Percentiles rank a stretch among this genome's conserved stretches.
Evolutionary conservation across 108 stramenopile species (phyloP).

Genomic region (Schizochytrium sp.): DNA sequence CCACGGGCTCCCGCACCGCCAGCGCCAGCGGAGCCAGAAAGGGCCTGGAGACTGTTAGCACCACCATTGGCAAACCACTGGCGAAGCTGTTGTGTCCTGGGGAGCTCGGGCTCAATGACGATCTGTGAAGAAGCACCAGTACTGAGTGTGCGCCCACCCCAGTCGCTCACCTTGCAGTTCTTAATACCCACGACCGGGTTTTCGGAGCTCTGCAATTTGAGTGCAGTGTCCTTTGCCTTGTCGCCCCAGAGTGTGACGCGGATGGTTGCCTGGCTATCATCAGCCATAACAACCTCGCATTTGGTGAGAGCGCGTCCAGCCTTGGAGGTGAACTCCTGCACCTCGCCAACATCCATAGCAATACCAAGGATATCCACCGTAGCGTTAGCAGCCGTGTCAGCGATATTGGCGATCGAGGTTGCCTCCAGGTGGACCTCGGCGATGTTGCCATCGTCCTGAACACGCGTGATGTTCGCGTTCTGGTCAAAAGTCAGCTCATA

Average conservation of each 20-base stretch:
- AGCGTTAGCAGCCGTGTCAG: conserved; percentile 54
- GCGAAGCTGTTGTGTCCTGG: conserved; percentile 66
- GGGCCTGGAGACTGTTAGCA: conserved; percentile 62
- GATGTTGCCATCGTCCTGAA: conserved; percentile 69
- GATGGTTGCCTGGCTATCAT: conserved; percentile 71
- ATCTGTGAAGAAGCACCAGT: conserved; percentile 64
- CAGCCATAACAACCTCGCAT: conserved; percentile 73
- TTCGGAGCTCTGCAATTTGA: conserved; percentile 58
- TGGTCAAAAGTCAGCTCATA: conserved; percentile 77
- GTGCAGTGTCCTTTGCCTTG: conserved; percentile 53
- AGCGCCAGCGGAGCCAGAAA: conserved; percentile 67
- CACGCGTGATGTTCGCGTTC: conserved; percentile 62
- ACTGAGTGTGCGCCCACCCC: conserved; percentile 72
- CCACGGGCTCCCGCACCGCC: conserved; percentile 55
- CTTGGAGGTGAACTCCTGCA: conserved; percentile 65
- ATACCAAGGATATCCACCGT: conserved; percentile 60
- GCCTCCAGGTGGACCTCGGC: conserved; percentile 65
- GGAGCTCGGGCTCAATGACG: conserved; percentile 66
- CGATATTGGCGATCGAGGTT: conserved; percentile 68
- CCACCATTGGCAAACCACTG: conserved; percentile 70
- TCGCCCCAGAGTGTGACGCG: conserved; percentile 76
- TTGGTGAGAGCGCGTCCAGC: conserved; percentile 67
- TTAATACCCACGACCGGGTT: conserved; percentile 73
- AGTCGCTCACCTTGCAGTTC: conserved; percentile 74
- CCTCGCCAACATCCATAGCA: conserved; percentile 67